Evolutionary conservation across 2,329 filamentous ascomycete genomes (phyloP).

Genomic region (Ascochyta fabae): DNA sequence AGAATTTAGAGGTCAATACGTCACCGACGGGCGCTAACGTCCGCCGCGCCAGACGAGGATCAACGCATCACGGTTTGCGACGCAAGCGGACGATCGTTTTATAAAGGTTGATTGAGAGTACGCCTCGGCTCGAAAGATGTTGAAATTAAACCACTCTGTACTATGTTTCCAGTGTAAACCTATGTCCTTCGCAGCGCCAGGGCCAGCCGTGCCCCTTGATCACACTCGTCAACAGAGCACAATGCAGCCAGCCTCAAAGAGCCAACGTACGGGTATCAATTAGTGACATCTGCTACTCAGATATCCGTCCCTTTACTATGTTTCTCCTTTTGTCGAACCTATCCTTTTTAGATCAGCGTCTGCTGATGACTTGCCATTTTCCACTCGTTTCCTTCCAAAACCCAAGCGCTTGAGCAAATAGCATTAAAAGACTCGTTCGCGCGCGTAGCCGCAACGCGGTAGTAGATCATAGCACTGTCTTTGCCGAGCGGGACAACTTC

Average conservation of each 20-base stretch:
- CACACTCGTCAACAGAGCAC: neutral
- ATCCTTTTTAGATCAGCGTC: conserved; percentile 30
- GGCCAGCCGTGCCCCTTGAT: neutral
- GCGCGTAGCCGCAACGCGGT: conserved; percentile 32
- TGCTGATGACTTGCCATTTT: conserved; percentile 42
- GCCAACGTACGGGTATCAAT: neutral
- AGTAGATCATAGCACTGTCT: conserved; percentile 34
- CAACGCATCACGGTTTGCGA: conserved; percentile 3
- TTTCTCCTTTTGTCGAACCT: neutral
- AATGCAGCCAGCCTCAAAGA: neutral
- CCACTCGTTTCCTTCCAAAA: conserved; percentile 30
- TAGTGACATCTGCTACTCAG: neutral
- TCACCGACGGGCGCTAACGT: conserved; percentile 29
- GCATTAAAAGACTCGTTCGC: conserved; percentile 26
- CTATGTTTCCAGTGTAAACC: too few relatives aligned
- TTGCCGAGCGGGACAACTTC: conserved; percentile 34
- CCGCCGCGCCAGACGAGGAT: conserved; percentile 22
- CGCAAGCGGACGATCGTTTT: neutral
- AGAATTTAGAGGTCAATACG: conserved; percentile 23
- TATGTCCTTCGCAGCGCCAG: too few relatives aligned
- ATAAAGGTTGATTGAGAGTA: neutral
- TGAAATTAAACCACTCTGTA: neutral
- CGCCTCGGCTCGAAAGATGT: neutral
- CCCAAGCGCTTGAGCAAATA: conserved; percentile 39
- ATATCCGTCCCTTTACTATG: neutral